Conservation (phyloP, 805 yeast species). For the Yarrowia porcina region DNA sequence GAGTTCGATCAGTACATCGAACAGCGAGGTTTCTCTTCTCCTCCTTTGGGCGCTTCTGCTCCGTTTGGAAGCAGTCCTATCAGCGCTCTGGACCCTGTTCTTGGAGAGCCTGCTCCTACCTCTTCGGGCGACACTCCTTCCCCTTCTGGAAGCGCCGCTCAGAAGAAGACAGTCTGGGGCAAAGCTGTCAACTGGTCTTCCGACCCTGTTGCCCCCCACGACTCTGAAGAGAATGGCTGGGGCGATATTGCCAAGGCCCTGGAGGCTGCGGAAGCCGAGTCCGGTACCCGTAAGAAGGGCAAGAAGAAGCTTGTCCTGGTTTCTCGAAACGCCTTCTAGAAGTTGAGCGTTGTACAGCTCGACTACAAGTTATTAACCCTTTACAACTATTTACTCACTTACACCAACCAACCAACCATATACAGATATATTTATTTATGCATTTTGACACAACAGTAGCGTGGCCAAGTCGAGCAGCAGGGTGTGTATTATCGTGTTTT, state of each 20-base stretch:
- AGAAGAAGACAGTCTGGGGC: constrained; percentile 29
- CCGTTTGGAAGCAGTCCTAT: constrained; percentile 14
- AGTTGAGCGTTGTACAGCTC: background rate
- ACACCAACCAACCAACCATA: too few relatives aligned
- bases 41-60: constrained; percentile 17
- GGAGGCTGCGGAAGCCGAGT: constrained; percentile 27
- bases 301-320: constrained; percentile 36
- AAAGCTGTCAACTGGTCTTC: constrained; percentile 29
- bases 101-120: background rate
- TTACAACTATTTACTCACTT: constrained; percentile 15
- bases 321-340: constrained; percentile 29
- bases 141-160: constrained; percentile 24
- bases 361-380: background rate
- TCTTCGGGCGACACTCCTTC: constrained; percentile 5
- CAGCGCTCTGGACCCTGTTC: constrained; percentile 9
- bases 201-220: constrained; percentile 29
- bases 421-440: constrained; percentile 25
- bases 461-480: too few relatives aligned
- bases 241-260: constrained; percentile 29
- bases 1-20: constrained; percentile 23
- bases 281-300: constrained; percentile 29
- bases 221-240: constrained; percentile 29
- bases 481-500: too few relatives aligned
- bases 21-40: constrained; percentile 22
- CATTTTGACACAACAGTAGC: constrained; percentile 1